These are phyloP conservation scores for Fusarium sp. DNA, from an alignment of 2,329 filamentous ascomycete species.

Conservation along the genomic window DNA sequence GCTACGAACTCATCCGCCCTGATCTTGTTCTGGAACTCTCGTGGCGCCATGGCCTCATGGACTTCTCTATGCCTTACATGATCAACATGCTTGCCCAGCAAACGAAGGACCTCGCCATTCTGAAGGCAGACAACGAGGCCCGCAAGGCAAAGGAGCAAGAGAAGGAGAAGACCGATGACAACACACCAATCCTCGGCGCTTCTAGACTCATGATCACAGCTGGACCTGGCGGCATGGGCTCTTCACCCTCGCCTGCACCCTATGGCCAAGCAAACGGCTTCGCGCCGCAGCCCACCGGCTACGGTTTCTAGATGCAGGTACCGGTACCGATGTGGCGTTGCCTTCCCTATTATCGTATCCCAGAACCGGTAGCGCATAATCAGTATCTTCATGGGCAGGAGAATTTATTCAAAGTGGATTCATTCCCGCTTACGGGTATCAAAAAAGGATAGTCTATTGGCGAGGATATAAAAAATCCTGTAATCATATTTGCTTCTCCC, in stretches of 20 bases:
- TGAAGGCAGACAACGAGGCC: slow-evolving; percentile 97
- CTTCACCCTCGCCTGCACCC: slow-evolving; percentile 69
- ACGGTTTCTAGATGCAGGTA: slow-evolving; percentile 64
- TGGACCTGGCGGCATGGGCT: slow-evolving; percentile 69
- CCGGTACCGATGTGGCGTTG: slow-evolving; percentile 48
- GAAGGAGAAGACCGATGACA: slow-evolving; percentile 88
- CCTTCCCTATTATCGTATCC: slow-evolving; percentile 28
- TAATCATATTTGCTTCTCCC: slow-evolving; percentile 47
- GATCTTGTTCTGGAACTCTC: slow-evolving; percentile 95
- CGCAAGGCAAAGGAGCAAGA: slow-evolving; percentile 81
- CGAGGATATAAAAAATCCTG: slow-evolving; percentile 44
- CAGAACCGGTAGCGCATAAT: slow-evolving; percentile 14
- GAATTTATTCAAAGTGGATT: slow-evolving; percentile 8
- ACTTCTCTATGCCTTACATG: slow-evolving; percentile 99
- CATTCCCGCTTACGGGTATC: slow-evolving; percentile 1
- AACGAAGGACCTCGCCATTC: slow-evolving; percentile 81
- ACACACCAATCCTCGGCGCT: slow-evolving; percentile 90
- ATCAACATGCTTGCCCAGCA: slow-evolving; percentile 97
- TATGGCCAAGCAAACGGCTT: slow-evolving; percentile 88
- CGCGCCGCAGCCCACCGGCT: slow-evolving; percentile 87
- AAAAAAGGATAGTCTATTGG: slow-evolving; percentile 41
- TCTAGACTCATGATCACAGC: slow-evolving; percentile 96
- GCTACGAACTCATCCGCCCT: slow-evolving; percentile 95
- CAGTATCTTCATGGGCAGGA: slow-evolving; percentile 14
- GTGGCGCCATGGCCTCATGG: slow-evolving; percentile 92